Conservation (phyloP, 148 eudicot species). For the Limonium bicolor region DNA sequence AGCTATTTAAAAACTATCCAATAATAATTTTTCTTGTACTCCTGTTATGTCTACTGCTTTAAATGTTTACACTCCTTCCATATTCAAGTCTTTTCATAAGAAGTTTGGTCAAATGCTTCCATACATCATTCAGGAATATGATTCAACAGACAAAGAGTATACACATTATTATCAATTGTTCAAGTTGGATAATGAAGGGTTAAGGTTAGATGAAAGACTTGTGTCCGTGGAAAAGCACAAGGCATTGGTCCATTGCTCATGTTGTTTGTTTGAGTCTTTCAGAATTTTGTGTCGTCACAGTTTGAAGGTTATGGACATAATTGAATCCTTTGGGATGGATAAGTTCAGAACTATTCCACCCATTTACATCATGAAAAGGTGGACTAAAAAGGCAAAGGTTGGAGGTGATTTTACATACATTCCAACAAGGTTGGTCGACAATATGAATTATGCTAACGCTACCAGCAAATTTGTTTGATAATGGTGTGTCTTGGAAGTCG, state of each 20-base stretch:
- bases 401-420: no score
- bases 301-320: conserved; percentile 5
- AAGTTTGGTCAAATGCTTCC: not conserved
- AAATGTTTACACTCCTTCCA: conserved; percentile 7
- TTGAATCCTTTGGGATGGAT: no score
- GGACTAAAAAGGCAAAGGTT: no score
- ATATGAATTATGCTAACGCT: no score
- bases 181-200: not conserved
- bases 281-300: conserved; percentile 4
- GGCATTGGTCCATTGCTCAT: not conserved
- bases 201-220: no score
- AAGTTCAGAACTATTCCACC: no score
- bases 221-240: not conserved
- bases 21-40: not conserved
- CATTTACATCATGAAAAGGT: no score
- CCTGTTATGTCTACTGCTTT: conserved; percentile 10
- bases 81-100: conserved; percentile 8
- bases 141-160: not conserved
- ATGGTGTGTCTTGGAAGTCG: no score
- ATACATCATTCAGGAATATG: not conserved
- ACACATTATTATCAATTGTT: not conserved
- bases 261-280: conserved; percentile 8
- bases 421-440: no score
- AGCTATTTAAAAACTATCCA: not conserved
- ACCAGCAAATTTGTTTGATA: no score